Evolutionary conservation across 805 yeast species (phyloP).

Genomic region (Candida nanaspora): DNA sequence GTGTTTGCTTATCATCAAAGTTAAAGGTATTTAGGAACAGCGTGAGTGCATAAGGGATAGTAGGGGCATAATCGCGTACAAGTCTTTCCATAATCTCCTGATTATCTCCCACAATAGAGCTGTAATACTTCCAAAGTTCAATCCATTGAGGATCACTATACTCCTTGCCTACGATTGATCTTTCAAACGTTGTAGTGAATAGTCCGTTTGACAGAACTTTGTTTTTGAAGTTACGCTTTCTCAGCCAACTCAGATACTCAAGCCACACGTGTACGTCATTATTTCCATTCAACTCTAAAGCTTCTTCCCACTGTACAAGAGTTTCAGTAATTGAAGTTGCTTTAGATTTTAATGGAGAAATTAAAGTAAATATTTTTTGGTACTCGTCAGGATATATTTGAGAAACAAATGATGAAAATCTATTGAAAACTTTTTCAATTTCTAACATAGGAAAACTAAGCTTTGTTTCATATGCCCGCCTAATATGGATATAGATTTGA

Average conservation of each 20-base stretch:
- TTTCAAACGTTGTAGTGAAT: conserved; percentile 21
- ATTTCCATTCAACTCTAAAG: not conserved
- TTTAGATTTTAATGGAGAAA: not conserved
- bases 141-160: not conserved
- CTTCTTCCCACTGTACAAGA: not conserved
- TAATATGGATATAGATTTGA: not conserved
- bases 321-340: not conserved
- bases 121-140: not conserved
- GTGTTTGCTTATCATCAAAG: too few species aligned
- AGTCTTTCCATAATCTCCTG: too few species aligned
- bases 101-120: too few species aligned
- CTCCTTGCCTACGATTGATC: conserved; percentile 18
- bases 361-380: not conserved
- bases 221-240: conserved; percentile 6
- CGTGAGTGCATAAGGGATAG: too few species aligned
- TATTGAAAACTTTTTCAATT: not conserved
- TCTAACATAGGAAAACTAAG: not conserved
- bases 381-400: not conserved
- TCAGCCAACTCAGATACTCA: conserved; percentile 6
- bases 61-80: too few species aligned
- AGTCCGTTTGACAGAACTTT: conserved; percentile 5
- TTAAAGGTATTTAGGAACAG: too few species aligned
- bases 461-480: not conserved
- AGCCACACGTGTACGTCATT: conserved; percentile 13
- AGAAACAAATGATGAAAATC: not conserved